phyloP scores from a whole-genome alignment of 306 rosid species.

The Quercus dentata region DNA sequence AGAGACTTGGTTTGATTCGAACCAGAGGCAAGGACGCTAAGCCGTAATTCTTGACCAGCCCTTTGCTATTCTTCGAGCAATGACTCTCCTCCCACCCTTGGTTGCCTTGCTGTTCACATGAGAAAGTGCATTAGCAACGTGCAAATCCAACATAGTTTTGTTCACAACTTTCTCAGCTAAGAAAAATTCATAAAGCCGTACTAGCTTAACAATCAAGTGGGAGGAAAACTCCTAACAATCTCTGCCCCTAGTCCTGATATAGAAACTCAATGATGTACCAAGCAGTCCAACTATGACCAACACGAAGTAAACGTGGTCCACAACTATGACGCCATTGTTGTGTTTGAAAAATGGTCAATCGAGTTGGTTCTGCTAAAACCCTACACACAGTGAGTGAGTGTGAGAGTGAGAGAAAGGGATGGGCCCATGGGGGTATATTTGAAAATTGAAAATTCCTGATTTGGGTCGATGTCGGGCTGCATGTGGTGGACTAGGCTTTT shows the following conservation, averaged over 20 bases:
- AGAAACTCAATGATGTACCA: neutral
- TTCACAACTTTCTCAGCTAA: neutral
- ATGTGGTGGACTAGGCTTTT: too few relatives aligned
- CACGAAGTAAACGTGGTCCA: neutral
- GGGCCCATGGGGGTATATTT: neutral
- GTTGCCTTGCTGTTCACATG: slow-evolving; percentile 81
- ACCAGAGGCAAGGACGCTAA: slow-evolving; percentile 34
- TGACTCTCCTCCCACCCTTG: slow-evolving; percentile 87
- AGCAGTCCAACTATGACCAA: neutral
- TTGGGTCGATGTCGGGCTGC: too few relatives aligned
- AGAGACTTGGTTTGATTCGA: slow-evolving; percentile 13
- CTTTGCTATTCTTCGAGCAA: slow-evolving; percentile 88
- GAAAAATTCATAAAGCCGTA: neutral
- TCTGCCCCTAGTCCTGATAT: neutral
- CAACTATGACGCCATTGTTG: slow-evolving; percentile 59
- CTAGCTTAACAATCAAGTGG: neutral
- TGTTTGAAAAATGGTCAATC: neutral
- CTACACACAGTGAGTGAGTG: neutral
- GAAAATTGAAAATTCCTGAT: too few relatives aligned
- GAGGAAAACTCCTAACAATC: neutral
- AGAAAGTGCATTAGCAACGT: slow-evolving; percentile 16
- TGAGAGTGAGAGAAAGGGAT: neutral
- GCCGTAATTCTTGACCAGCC: slow-evolving; percentile 89
- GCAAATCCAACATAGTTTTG: neutral
- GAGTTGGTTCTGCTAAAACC: slow-evolving; percentile 32